phyloP scores from a whole-genome alignment of 306 rosid species.

The Potentilla sterilis region DNA sequence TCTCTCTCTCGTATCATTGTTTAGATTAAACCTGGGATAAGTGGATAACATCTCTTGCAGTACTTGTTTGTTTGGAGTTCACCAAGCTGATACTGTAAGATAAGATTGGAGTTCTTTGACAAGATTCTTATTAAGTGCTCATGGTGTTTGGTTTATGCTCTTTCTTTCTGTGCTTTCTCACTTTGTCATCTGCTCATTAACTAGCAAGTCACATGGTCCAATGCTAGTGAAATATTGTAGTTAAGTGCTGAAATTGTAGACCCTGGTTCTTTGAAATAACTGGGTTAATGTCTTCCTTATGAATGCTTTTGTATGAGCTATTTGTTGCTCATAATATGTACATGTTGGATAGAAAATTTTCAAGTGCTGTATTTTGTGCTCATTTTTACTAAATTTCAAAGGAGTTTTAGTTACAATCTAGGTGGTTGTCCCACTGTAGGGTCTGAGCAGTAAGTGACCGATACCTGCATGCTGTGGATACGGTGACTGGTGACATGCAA shows the following conservation, averaged over 20 bases:
- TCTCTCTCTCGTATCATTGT: neutral
- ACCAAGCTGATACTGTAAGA: neutral
- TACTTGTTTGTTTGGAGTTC: neutral
- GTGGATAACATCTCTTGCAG: neutral
- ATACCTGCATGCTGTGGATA: neutral
- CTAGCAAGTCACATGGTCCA: neutral
- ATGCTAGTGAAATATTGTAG: neutral
- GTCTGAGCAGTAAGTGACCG: neutral
- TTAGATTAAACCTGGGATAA: neutral
- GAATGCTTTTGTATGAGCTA: neutral
- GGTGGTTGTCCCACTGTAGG: neutral
- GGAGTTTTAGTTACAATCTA: neutral
- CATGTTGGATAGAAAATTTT: neutral
- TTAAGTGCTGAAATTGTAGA: neutral
- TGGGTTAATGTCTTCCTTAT: neutral
- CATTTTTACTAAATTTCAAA: neutral
- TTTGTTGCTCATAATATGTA: neutral
- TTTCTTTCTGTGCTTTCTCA: slow-evolving; percentile 1
- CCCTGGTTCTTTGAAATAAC: neutral
- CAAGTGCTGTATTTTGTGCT: slow-evolving; percentile 1
- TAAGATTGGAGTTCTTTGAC: neutral
- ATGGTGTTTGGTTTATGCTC: neutral
- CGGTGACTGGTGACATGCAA: neutral
- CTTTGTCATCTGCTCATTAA: neutral
- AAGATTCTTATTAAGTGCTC: neutral